Evolutionary conservation across 1,139 yeast species (phyloP).

Genomic region (Sugiyamaella grinbergsii): DNA sequence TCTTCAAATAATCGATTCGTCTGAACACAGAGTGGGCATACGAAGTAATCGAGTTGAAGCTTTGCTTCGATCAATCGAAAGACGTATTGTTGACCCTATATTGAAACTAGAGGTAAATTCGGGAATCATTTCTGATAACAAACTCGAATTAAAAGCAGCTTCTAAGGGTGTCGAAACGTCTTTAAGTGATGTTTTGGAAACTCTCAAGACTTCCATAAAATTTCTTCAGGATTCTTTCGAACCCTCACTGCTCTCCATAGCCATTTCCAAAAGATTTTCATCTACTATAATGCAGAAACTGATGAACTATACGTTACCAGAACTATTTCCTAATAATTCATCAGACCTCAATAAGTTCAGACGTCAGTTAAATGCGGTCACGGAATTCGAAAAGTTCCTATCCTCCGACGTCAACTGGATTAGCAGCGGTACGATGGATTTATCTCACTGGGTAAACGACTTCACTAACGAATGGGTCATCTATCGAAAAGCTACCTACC

Average conservation of each 20-base stretch:
- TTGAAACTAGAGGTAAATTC: slow-evolving; percentile 25
- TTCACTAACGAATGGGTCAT: slow-evolving; percentile 34
- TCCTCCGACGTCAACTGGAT: slow-evolving; percentile 30
- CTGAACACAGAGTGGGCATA: slow-evolving; percentile 16
- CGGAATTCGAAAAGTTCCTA: slow-evolving; percentile 33
- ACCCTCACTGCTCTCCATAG: slow-evolving; percentile 25
- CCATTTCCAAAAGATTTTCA: slow-evolving; percentile 33
- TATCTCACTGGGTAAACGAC: slow-evolving; percentile 31
- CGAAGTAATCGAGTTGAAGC: slow-evolving; percentile 29
- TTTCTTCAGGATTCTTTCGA: slow-evolving; percentile 29
- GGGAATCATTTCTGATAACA: slow-evolving; percentile 18
- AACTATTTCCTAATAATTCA: slow-evolving; percentile 32
- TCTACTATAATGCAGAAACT: slow-evolving; percentile 30
- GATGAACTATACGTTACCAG: slow-evolving; percentile 30
- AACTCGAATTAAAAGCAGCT: slow-evolving; percentile 6
- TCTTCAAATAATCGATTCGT: slow-evolving; percentile 27
- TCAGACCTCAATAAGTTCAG: slow-evolving; percentile 27
- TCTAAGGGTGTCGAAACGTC: not conserved
- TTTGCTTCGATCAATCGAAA: slow-evolving; percentile 31
- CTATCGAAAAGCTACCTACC: slow-evolving; percentile 28
- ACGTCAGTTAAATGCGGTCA: slow-evolving; percentile 27
- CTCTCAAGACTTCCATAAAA: slow-evolving; percentile 25
- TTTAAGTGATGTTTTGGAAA: slow-evolving; percentile 11
- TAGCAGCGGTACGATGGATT: slow-evolving; percentile 27
- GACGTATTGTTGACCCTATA: slow-evolving; percentile 30